Base-by-base conservation (phyloP, 2,329 filamentous ascomycete species). In the Orbilia quercus region DNA sequence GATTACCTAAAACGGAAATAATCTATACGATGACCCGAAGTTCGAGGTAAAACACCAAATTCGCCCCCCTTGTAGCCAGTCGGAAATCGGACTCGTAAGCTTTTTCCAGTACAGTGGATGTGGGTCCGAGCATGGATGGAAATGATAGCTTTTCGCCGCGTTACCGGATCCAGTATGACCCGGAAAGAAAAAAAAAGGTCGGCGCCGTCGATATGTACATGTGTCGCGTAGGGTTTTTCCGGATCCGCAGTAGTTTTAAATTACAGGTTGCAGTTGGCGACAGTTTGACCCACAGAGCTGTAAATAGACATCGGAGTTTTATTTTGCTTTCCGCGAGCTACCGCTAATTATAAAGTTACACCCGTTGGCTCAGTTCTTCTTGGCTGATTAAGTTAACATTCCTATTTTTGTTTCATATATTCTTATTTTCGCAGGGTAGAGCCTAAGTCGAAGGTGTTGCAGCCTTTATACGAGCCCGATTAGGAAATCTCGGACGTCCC, bases 381-480 rank as follows among this genome's bases (percentile, higher is more conserved):
- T n/a, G n/a, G n/a, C n/a, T n/a, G n/a, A n/a, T n/a, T n/a, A n/a
- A n/a, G n/a, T n/a, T n/a, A n/a, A n/a, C n/a, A n/a, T n/a, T n/a
- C n/a, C n/a, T n/a, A n/a, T n/a, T n/a, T n/a, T n/a, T n/a, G n/a
- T n/a, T n/a, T n/a, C n/a, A n/a, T n/a, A n/a, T n/a, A n/a, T n/a
- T n/a, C n/a, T n/a, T n/a, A n/a, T n/a, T n/a, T n/a, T n/a, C n/a
- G n/a, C n/a, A n/a, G n/a, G n/a, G n/a, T n/a, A n/a, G n/a, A n/a
- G n/a, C n/a, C n/a, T n/a, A n/a, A n/a, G n/a, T n/a, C n/a, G n/a
- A n/a, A n/a, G n/a, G 58, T 31, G 58, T 64, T 64, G 67, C 7
- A 23, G 38, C 53, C 67, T 40, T 25, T 59, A 53, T 72, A 72
- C 67, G 67, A 28, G 47, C 67, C 67, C 59, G 47, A 72, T 59